Percentiles rank a stretch among this genome's conserved stretches.
Evolutionary conservation across 495 filamentous ascomycete genomes (phyloP).

Genomic region (Cenococcum geophilum): DNA sequence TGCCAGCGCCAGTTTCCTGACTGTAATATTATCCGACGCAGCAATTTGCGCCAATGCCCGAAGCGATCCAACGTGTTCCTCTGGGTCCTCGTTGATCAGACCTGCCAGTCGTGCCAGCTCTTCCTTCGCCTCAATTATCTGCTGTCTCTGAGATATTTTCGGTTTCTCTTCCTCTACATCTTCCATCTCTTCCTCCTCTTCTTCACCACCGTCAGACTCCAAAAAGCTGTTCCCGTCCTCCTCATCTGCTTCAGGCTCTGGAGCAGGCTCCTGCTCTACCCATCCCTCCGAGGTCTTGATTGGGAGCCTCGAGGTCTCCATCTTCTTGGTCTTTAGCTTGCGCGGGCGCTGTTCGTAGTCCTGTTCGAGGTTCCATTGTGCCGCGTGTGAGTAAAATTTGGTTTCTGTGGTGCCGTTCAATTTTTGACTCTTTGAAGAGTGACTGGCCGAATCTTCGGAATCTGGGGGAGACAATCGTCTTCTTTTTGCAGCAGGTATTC

Average conservation of each 20-base stretch:
- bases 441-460: conserved; percentile 36
- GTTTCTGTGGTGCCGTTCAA: conserved; percentile 5
- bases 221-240: conserved; percentile 49
- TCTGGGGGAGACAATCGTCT: conserved; percentile 30
- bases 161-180: conserved; percentile 48
- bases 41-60: conserved; percentile 70
- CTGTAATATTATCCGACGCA: conserved; percentile 56
- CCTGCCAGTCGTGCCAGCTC: conserved; percentile 78
- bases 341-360: conserved; percentile 77
- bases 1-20: conserved; percentile 76
- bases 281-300: conserved; percentile 74
- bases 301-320: conserved; percentile 68
- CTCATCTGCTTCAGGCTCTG: conserved; percentile 37
- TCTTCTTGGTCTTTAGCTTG: conserved; percentile 59
- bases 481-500: conserved; percentile 27
- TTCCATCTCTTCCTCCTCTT: conserved; percentile 50
- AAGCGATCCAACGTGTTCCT: conserved; percentile 72
- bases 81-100: conserved; percentile 83
- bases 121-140: conserved; percentile 83
- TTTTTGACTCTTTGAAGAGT: conserved; percentile 31
- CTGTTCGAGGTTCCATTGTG: conserved; percentile 82
- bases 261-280: conserved; percentile 53
- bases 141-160: conserved; percentile 62
- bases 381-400: conserved; percentile 40
- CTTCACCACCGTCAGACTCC: conserved; percentile 45